Evolutionary conservation across 495 filamentous ascomycete genomes (phyloP).

Genomic region (Elaphomyces granulatus): DNA sequence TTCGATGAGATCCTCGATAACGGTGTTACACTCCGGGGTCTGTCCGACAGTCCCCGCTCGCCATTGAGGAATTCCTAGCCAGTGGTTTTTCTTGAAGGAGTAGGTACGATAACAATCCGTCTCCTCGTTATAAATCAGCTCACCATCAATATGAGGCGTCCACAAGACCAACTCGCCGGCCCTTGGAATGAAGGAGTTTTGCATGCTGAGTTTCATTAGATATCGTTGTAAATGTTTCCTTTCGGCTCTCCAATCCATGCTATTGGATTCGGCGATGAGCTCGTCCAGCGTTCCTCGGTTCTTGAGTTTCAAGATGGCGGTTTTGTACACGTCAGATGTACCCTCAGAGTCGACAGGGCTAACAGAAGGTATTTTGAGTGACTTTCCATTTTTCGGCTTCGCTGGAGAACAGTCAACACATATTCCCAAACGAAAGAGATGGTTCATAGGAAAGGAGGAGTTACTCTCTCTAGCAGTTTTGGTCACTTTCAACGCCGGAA

Average conservation of each 20-base stretch:
- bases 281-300: slow-evolving; percentile 24
- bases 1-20: slow-evolving; percentile 28
- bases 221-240: slow-evolving; percentile 22
- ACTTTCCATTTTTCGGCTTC: neutral
- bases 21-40: slow-evolving; percentile 25
- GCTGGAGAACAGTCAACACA: neutral
- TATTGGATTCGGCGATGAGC: slow-evolving; percentile 30
- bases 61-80: slow-evolving; percentile 33
- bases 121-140: slow-evolving; percentile 22
- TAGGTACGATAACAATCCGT: slow-evolving; percentile 20
- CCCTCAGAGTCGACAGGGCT: slow-evolving; percentile 20
- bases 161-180: slow-evolving; percentile 45
- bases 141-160: slow-evolving; percentile 22
- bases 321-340: slow-evolving; percentile 37
- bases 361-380: slow-evolving; percentile 4
- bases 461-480: slow-evolving; percentile 14
- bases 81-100: slow-evolving; percentile 13
- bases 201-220: slow-evolving; percentile 22
- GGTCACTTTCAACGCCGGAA: too few relatives aligned
- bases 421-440: too few relatives aligned
- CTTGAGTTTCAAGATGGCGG: slow-evolving; percentile 35
- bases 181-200: slow-evolving; percentile 40
- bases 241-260: slow-evolving; percentile 41
- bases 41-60: slow-evolving; percentile 42
- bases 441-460: neutral